These are phyloP conservation scores for Aspergillus hortae DNA, from an alignment of 2,329 filamentous ascomycete genomes.

Conservation along the genomic window DNA sequence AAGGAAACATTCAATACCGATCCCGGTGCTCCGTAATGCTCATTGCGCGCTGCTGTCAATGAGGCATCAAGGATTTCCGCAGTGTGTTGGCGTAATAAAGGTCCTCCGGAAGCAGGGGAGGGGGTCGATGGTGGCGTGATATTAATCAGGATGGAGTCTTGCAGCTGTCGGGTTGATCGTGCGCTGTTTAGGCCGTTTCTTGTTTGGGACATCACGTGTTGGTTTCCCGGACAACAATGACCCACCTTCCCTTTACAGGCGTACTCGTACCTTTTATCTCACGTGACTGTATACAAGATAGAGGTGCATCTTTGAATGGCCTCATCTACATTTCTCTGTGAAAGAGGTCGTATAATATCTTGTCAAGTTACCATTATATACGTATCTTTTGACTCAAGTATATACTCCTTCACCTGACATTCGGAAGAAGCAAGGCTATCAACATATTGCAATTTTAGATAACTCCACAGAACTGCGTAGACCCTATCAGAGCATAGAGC, in stretches of 20 bases:
- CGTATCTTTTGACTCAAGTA: no score
- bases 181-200: conserved; percentile 4
- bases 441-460: no score
- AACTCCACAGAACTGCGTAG: no score
- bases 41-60: conserved; percentile 6
- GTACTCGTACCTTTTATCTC: no score
- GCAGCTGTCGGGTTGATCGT: conserved; percentile 2
- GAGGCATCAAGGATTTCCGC: background rate
- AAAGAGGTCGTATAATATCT: no score
- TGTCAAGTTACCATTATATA: no score
- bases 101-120: background rate
- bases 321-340: no score
- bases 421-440: no score
- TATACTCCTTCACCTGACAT: no score
- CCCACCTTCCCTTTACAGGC: background rate
- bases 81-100: background rate
- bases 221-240: conserved; percentile 8
- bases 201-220: conserved; percentile 8
- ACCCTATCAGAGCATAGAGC: no score
- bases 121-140: background rate
- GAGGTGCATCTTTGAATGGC: no score
- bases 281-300: no score
- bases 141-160: conserved; percentile 3
- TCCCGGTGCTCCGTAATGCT: background rate
- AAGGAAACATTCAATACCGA: background rate